phyloP scores from a whole-genome alignment of 768 basidiomycete genomes.

The Suillus subluteus region DNA sequence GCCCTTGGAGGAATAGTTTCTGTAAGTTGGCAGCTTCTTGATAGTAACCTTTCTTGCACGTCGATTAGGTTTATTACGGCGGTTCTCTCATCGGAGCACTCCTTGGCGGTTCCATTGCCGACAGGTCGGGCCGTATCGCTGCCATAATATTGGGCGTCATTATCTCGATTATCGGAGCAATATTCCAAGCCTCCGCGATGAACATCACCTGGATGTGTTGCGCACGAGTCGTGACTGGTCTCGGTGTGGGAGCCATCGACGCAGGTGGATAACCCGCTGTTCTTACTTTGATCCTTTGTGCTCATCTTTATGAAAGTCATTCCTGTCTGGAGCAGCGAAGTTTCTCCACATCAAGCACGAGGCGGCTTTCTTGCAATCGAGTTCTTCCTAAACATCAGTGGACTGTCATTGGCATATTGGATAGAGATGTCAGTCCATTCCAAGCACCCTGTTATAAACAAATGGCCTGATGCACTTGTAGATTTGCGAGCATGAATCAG shows the following conservation, averaged over 20 bases:
- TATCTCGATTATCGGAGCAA: constrained; percentile 10
- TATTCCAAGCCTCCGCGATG: constrained; percentile 13
- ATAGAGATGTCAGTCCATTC: constrained; percentile 10
- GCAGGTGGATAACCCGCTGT: background rate
- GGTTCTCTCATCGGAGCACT: constrained; percentile 11
- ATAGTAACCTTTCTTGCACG: background rate
- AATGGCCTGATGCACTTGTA: background rate
- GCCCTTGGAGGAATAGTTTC: constrained; percentile 16
- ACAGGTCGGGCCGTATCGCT: constrained; percentile 12
- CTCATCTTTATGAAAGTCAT: constrained; percentile 6
- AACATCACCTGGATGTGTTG: constrained; percentile 17
- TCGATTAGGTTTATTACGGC: constrained; percentile 1
- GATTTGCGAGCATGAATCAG: constrained; percentile 6
- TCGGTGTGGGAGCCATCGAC: constrained; percentile 13
- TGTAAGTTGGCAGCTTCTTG: constrained; percentile 5
- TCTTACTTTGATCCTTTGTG: background rate
- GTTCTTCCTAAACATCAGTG: constrained; percentile 13
- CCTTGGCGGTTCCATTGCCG: constrained; percentile 8
- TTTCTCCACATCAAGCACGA: constrained; percentile 13
- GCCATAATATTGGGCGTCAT: constrained; percentile 13
- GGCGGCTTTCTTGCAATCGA: constrained; percentile 13
- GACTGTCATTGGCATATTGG: constrained; percentile 13
- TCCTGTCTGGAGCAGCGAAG: constrained; percentile 14
- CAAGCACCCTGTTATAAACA: background rate
- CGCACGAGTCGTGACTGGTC: constrained; percentile 12